Conservation (phyloP, 192 early-diverging fungal species). For the Linnemannia hyalina region DNA sequence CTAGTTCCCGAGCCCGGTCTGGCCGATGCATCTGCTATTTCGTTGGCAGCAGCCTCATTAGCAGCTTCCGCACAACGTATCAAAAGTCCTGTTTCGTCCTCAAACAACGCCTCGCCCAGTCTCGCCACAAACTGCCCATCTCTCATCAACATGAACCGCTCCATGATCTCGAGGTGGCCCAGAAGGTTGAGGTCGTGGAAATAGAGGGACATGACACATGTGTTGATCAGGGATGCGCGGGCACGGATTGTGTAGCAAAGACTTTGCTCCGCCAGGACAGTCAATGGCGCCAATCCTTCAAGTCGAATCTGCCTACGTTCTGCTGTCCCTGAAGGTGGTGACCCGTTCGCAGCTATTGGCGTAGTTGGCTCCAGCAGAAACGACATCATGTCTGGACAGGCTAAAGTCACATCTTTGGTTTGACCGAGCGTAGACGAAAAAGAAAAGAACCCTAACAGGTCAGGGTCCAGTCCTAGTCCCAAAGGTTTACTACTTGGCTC, state of each 20-base stretch:
- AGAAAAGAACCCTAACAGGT: conserved; percentile 30
- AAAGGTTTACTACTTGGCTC: neutral
- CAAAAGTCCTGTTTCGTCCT: conserved; percentile 48
- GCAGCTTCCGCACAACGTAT: conserved; percentile 13
- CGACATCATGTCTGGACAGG: conserved; percentile 31
- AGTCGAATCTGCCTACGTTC: neutral
- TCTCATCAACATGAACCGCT: conserved; percentile 57
- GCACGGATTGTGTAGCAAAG: conserved; percentile 41
- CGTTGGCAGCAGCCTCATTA: conserved; percentile 5
- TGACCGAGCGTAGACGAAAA: conserved; percentile 13
- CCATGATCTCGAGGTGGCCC: conserved; percentile 56
- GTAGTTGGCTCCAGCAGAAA: conserved; percentile 11
- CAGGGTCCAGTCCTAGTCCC: conserved; percentile 12
- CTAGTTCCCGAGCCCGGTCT: conserved; percentile 6
- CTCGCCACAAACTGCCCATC: conserved; percentile 60
- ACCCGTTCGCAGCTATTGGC: neutral
- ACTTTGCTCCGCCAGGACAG: conserved; percentile 33
- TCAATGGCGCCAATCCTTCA: conserved; percentile 47
- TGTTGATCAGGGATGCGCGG: conserved; percentile 52
- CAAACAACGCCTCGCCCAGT: conserved; percentile 55
- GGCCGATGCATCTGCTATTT: conserved; percentile 35
- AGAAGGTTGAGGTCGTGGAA: conserved; percentile 60
- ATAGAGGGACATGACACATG: conserved; percentile 62
- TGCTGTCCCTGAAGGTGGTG: neutral
- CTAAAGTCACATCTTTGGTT: conserved; percentile 16